These are phyloP conservation scores for Verticillium klebahnii DNA, from an alignment of 2,329 filamentous ascomycete species.

Conservation along the genomic window DNA sequence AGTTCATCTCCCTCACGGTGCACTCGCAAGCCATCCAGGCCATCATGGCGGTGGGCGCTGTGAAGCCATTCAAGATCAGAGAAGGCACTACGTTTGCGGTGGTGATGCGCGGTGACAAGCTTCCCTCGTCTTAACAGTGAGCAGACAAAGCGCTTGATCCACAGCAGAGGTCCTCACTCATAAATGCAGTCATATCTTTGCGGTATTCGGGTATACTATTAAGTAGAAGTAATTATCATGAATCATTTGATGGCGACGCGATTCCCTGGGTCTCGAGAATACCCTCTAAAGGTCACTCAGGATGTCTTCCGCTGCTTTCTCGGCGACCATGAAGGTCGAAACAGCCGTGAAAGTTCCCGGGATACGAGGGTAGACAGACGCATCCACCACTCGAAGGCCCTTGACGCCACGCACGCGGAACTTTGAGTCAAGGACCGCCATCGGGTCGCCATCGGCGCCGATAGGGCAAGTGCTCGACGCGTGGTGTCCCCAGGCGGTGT, in stretches of 20 bases:
- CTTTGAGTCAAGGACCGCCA: conserved; percentile 25
- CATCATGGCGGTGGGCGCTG: conserved; percentile 37
- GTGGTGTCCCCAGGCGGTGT: conserved; percentile 27
- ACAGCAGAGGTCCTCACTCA: too few relatives aligned
- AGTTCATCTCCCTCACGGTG: conserved; percentile 44
- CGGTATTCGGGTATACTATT: background rate
- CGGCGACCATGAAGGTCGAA: conserved; percentile 24
- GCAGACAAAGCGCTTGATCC: too few relatives aligned
- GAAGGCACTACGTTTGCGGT: conserved; percentile 51
- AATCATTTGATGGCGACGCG: background rate
- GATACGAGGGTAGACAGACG: conserved; percentile 34
- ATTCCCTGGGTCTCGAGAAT: background rate
- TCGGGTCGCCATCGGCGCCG: conserved; percentile 20
- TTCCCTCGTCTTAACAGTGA: too few relatives aligned
- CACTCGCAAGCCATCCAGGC: conserved; percentile 43
- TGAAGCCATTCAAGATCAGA: conserved; percentile 37
- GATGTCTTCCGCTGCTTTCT: conserved; percentile 28
- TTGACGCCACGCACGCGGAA: conserved; percentile 23
- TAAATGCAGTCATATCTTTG: background rate
- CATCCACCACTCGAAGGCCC: conserved; percentile 25
- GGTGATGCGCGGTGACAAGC: conserved; percentile 39
- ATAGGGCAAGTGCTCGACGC: conserved; percentile 27
- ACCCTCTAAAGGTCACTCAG: conserved; percentile 8
- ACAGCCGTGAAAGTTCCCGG: conserved; percentile 26
- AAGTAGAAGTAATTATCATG: background rate